Base-by-base conservation (phyloP, 169 alveolate species). In the Neospora caninum region DNA sequence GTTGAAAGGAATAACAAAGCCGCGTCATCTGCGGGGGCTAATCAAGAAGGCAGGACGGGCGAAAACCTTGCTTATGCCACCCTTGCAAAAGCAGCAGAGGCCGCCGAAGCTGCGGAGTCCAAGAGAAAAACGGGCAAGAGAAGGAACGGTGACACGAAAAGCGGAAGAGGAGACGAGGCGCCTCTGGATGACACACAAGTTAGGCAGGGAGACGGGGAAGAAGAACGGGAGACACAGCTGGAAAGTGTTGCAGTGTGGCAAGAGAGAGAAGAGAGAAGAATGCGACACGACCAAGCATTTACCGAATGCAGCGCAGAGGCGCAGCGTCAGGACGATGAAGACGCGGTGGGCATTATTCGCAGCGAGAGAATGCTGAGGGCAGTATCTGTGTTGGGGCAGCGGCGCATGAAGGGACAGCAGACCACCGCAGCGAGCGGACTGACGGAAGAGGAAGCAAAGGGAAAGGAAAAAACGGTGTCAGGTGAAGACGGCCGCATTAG, bases 301-400 rank as follows among this genome's bases (percentile, higher is more conserved):
- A 7, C 54, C 53, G 89, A 82, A 0, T 31, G 25, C 27, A 27
- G 22, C 6, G 67, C 67, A 38, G 20, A 36, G 38, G 84, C 1
- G 84, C 58, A 49, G 13, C 58, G 58, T 13, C 49, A 6, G 84
- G 64, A 43, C 25, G 89, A 43, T 41, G 89, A 36, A 41, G 89
- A 27, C 64, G 64, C 64, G 2, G 89, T 82, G 9, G 89, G 41
- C 22, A 29, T 82, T 38, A 82, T 82, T 36, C n/a, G 64, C 69
- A 82, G 89, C 89, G 67, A 82, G 39, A 22, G 89, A 31, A 82
- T 82, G 89, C 34, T 41, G 7, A 0, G 89, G 25, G 89, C 89
- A 29, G 67, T 82, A 41, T 16, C 53, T 6, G 67, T 42, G 0
- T 49, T 82, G 6, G 89, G 39, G 67, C 89, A 49, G 69, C 53